phyloP scores from a whole-genome alignment of 1,139 yeast genomes.

The Yamadazyma friedrichii region DNA sequence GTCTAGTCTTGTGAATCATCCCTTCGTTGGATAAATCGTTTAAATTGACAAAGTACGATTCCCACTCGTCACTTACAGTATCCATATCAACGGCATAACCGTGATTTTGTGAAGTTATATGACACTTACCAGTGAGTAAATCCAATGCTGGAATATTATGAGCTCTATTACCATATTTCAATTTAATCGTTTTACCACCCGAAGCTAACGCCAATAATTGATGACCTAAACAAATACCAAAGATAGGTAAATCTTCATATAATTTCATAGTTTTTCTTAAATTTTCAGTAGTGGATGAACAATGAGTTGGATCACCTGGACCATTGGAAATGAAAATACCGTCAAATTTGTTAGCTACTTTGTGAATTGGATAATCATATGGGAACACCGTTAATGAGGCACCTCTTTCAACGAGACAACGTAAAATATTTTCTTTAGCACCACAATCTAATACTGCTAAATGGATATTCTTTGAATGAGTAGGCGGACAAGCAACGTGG shows the following conservation, averaged over 20 bases:
- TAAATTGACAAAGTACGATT: conserved; percentile 81
- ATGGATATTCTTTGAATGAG: conserved; percentile 59
- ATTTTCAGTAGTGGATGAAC: conserved; percentile 74
- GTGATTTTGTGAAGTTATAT: conserved; percentile 96
- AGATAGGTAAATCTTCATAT: conserved; percentile 74
- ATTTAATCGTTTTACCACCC: conserved; percentile 88
- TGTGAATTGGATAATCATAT: conserved; percentile 88
- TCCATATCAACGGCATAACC: conserved; percentile 92
- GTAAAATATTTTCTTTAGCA: conserved; percentile 92
- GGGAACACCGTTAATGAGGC: conserved; percentile 97
- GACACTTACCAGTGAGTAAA: conserved; percentile 85
- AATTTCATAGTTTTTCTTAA: conserved; percentile 68
- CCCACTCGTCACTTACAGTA: conserved; percentile 78
- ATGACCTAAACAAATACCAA: conserved; percentile 97
- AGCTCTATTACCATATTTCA: conserved; percentile 97
- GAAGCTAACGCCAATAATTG: conserved; percentile 92
- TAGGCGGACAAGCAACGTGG: conserved; percentile 71
- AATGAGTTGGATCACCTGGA: conserved; percentile 98
- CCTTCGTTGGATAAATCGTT: conserved; percentile 97
- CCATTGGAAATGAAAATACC: conserved; percentile 96
- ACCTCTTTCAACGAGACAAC: conserved; percentile 92
- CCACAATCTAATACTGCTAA: conserved; percentile 97
- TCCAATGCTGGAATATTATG: conserved; percentile 97
- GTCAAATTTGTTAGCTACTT: conserved; percentile 88
- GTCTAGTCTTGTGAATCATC: conserved; percentile 82